These are phyloP conservation scores for Cephaloascus fragrans DNA, from an alignment of 805 yeast genomes.

Conservation along the genomic window DNA sequence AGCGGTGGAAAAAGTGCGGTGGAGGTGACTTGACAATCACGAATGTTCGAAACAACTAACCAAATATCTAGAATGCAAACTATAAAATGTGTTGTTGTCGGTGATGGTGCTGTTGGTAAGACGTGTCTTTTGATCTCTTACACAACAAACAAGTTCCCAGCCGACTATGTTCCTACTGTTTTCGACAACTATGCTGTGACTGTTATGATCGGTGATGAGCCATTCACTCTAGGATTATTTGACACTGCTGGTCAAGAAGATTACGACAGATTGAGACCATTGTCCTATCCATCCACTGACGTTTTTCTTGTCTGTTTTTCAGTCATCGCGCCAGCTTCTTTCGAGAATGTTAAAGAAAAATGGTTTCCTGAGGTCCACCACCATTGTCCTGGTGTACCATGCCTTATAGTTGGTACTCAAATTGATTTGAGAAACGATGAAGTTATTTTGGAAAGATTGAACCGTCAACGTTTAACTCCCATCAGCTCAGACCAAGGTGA, in stretches of 20 bases:
- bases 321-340: constrained; percentile 93
- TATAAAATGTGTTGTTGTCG: constrained; percentile 95
- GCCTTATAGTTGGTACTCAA: constrained; percentile 95
- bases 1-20: too few relatives aligned
- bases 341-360: constrained; percentile 95
- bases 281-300: constrained; percentile 95
- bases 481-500: constrained; percentile 85
- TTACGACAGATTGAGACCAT: constrained; percentile 93
- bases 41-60: too few relatives aligned
- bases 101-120: constrained; percentile 99
- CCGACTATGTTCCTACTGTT: constrained; percentile 98
- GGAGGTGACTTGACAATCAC: too few relatives aligned
- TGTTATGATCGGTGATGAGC: constrained; percentile 96
- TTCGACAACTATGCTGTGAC: constrained; percentile 93
- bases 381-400: constrained; percentile 98
- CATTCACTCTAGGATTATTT: constrained; percentile 92
- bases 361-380: constrained; percentile 97
- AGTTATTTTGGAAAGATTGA: constrained; percentile 78
- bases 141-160: constrained; percentile 95
- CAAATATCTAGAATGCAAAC: constrained; percentile 44
- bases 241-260: constrained; percentile 99
- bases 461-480: constrained; percentile 83
- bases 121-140: constrained; percentile 93
- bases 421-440: constrained; percentile 92
- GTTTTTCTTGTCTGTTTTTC: constrained; percentile 93